These are phyloP conservation scores for Vanrija sp. DNA, from an alignment of 1,284 basidiomycete species.

Conservation along the genomic window DNA sequence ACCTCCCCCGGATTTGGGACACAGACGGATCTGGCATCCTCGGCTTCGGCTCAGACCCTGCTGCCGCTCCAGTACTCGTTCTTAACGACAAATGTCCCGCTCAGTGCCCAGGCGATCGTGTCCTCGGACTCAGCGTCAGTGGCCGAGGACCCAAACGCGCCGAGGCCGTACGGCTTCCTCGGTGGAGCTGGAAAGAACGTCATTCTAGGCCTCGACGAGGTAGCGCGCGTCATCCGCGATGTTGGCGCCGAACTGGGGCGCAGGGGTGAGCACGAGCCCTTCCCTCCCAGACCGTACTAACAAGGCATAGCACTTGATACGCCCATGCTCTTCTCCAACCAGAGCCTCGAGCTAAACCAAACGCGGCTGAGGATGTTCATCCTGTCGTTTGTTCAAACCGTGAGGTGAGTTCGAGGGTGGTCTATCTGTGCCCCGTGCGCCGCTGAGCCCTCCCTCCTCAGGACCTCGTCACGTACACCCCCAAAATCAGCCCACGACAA, in stretches of 20 bases:
- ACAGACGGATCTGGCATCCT: not conserved
- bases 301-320: slow-evolving; percentile 63
- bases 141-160: slow-evolving; percentile 16
- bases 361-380: slow-evolving; percentile 69
- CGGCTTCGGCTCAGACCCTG: slow-evolving; percentile 13
- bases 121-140: slow-evolving; percentile 29
- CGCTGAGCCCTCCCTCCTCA: slow-evolving; percentile 39
- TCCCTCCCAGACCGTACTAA: not conserved
- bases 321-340: slow-evolving; percentile 80
- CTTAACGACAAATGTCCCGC: slow-evolving; percentile 28
- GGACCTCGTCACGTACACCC: slow-evolving; percentile 52
- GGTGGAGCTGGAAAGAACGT: slow-evolving; percentile 31
- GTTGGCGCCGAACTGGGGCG: slow-evolving; percentile 67
- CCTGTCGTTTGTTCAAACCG: slow-evolving; percentile 60
- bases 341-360: slow-evolving; percentile 75
- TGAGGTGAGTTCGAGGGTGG: slow-evolving; percentile 26
- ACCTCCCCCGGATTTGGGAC: too few species aligned
- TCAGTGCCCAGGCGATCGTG: slow-evolving; percentile 22
- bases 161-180: slow-evolving; percentile 36
- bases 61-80: slow-evolving; percentile 33
- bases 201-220: slow-evolving; percentile 68
- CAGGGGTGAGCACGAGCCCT: slow-evolving; percentile 49
- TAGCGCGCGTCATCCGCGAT: slow-evolving; percentile 64
- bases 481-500: slow-evolving; percentile 26
- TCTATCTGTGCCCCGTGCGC: not conserved